Evolutionary conservation across 2,329 filamentous ascomycete species (phyloP), one percentile per base, ranked within the genome.

Genomic region (Fusarium staphyleae): DNA sequence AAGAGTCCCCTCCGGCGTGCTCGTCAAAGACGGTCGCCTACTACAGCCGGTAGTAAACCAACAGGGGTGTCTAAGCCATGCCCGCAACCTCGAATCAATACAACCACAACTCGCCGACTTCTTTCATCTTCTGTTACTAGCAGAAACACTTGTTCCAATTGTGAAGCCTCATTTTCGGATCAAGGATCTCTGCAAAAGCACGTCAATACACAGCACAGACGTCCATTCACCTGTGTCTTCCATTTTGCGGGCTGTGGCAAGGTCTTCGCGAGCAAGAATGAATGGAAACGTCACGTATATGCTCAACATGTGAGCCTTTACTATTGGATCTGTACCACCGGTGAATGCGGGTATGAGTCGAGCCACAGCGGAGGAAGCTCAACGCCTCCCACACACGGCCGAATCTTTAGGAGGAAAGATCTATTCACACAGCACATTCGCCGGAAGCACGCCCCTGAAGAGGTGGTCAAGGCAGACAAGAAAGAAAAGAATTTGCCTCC

Each of bases 211-310:
- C 72, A 79, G 19, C 84, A 87, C 65, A 81, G 77, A 2, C 81
- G 84, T 1, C 81, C 84, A 0, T 95, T 93, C 67, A 78, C 81
- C 18, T 98, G 93, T 72, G 86, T 91, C 50, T 92, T 97, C 70
- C 78, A 83, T 24, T 87, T 84, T 48, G 95, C 92, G 50, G 89
- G 88, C 28, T 98, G 93, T 74, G 61, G 57, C 1, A 84, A 86
- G 3, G 86, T 81, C 0, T 96, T 96, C 68, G 81, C 83, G 3
- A 87, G 82, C 63, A 96, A 96, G 76, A 96, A 96, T 70, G 93
- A 97, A 72, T 97, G 93, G 93, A 97, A 97, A 73, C 86, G 93
- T 0, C 93, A 98, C 69, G 85, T 93, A 66, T 77, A 80, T 26
- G 89, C 88, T 0, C 89, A 96, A 69, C 93, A 98, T 69, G 78